Conservation (phyloP, 495 filamentous ascomycete genomes). For the Aspergillus olivimuriae region DNA sequence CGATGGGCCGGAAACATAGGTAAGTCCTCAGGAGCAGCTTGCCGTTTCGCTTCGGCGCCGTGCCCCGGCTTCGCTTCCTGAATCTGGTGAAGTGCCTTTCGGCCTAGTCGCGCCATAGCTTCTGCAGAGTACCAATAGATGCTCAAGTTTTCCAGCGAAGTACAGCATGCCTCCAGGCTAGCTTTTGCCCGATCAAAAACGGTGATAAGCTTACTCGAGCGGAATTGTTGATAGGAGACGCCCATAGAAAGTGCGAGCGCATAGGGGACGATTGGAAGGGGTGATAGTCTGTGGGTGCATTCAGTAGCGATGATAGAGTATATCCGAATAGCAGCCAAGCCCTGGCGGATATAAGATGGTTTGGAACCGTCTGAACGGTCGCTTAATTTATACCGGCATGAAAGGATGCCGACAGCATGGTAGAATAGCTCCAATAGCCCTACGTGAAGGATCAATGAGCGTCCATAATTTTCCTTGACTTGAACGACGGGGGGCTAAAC, state of each 20-base stretch:
- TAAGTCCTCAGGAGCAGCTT: neutral
- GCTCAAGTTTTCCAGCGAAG: slow-evolving; percentile 48
- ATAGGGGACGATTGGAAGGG: slow-evolving; percentile 63
- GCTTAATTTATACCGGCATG: slow-evolving; percentile 40
- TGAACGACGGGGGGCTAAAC: neutral
- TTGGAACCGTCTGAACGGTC: slow-evolving; percentile 24
- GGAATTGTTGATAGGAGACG: slow-evolving; percentile 65
- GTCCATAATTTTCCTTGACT: too few species aligned
- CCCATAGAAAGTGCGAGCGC: slow-evolving; percentile 60
- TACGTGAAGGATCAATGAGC: too few species aligned
- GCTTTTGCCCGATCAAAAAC: slow-evolving; percentile 54
- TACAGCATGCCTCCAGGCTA: slow-evolving; percentile 53
- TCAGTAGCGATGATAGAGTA: slow-evolving; percentile 53
- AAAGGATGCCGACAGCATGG: slow-evolving; percentile 61
- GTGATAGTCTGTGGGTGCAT: slow-evolving; percentile 44
- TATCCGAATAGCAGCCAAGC: slow-evolving; percentile 58
- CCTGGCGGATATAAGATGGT: slow-evolving; percentile 54
- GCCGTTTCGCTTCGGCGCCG: too few species aligned
- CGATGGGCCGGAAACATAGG: neutral
- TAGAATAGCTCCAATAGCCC: slow-evolving; percentile 64
- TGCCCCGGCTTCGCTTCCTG: slow-evolving; percentile 7
- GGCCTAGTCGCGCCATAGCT: slow-evolving; percentile 52
- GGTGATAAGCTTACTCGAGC: slow-evolving; percentile 57
- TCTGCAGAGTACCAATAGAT: slow-evolving; percentile 57
- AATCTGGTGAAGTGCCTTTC: slow-evolving; percentile 32